phyloP scores from a whole-genome alignment of 768 basidiomycete species.

The Pleurotus platypus region DNA sequence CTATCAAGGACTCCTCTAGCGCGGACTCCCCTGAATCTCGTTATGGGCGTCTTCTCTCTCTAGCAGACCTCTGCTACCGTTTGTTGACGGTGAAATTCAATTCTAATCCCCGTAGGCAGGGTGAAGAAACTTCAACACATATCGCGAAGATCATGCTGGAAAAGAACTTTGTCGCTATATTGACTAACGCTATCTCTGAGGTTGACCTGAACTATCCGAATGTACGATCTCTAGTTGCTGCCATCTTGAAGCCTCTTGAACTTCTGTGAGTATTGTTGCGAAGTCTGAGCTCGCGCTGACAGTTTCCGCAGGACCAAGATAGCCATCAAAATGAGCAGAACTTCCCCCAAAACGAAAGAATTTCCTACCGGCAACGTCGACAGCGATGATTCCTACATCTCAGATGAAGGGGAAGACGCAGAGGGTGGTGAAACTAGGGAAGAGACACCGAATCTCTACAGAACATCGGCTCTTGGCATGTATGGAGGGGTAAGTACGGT shows the following conservation, averaged over 20 bases:
- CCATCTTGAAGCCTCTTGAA: conserved; percentile 86
- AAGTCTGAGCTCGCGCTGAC: conserved; percentile 10
- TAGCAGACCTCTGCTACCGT: conserved; percentile 85
- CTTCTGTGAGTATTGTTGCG: conserved; percentile 58
- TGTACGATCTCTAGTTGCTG: conserved; percentile 79
- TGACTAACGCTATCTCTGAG: conserved; percentile 87
- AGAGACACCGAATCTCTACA: conserved; percentile 91
- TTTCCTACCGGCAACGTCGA: conserved; percentile 44
- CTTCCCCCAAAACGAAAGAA: conserved; percentile 64
- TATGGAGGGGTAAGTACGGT: conserved; percentile 71
- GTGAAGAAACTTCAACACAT: conserved; percentile 81
- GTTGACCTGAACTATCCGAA: conserved; percentile 96
- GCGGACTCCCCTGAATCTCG: conserved; percentile 64
- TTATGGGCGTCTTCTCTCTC: conserved; percentile 85
- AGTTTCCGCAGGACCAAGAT: conserved; percentile 70
- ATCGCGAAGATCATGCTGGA: conserved; percentile 98
- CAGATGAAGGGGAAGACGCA: conserved; percentile 57
- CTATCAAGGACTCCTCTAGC: conserved; percentile 73
- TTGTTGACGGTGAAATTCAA: conserved; percentile 79
- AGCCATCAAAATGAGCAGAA: conserved; percentile 96
- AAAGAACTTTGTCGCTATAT: conserved; percentile 88
- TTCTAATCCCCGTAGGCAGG: conserved; percentile 46
- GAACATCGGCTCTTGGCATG: conserved; percentile 96
- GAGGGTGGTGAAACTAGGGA: conserved; percentile 56
- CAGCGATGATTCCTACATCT: conserved; percentile 39